Conservation (phyloP, 164 flowering plant genomes). For the Saururus chinensis region DNA sequence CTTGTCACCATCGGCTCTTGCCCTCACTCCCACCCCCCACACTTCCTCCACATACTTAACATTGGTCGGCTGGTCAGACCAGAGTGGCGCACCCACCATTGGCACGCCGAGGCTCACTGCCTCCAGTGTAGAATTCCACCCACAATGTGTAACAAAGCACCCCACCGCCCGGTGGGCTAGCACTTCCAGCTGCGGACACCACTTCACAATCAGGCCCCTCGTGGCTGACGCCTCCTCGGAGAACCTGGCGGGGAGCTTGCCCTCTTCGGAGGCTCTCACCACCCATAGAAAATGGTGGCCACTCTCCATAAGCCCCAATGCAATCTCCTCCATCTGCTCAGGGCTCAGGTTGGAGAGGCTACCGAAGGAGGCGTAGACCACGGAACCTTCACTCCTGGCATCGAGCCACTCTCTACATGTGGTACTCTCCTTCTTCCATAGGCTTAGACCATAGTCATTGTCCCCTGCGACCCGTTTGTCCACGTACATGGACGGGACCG, state of each 20-base stretch:
- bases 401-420: conserved; percentile 4
- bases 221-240: not conserved
- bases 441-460: not conserved
- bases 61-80: not conserved
- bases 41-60: conserved; percentile 13
- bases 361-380: not conserved
- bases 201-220: not conserved
- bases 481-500: not conserved
- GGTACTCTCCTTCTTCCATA: not conserved
- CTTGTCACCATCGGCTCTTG: conserved; percentile 3
- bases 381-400: not conserved
- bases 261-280: conserved; percentile 1
- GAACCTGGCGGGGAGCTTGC: not conserved
- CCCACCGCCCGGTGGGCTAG: conserved; percentile 14
- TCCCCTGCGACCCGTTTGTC: not conserved
- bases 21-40: conserved; percentile 15
- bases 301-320: no score
- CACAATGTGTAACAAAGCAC: conserved; percentile 5
- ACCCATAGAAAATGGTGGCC: not conserved
- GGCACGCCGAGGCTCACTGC: no score
- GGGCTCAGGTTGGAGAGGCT: no score
- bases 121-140: no score
- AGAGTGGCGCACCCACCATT: no score
- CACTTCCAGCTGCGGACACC: not conserved
- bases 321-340: no score